These are phyloP conservation scores for Tricholoma sp. DNA, from an alignment of 768 basidiomycete genomes.

Conservation along the genomic window DNA sequence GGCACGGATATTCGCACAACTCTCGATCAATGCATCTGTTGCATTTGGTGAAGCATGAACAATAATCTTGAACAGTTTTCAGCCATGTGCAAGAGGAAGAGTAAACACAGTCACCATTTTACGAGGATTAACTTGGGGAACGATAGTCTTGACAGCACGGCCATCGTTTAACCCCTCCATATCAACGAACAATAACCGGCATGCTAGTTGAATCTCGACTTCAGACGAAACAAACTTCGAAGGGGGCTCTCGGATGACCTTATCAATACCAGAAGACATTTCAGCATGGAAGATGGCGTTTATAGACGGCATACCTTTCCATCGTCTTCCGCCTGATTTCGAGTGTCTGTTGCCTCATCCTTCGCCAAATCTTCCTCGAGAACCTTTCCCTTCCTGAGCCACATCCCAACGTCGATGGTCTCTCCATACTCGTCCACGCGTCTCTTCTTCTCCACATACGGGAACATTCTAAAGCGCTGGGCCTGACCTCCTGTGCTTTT, in stretches of 20 bases:
- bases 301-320: slow-evolving; percentile 50
- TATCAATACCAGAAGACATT: slow-evolving; percentile 34
- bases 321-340: slow-evolving; percentile 71
- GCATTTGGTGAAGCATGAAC: slow-evolving; percentile 71
- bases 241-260: slow-evolving; percentile 77
- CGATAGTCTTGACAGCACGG: slow-evolving; percentile 92
- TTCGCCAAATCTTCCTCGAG: slow-evolving; percentile 87
- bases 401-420: slow-evolving; percentile 91
- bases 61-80: slow-evolving; percentile 57
- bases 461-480: slow-evolving; percentile 95
- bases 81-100: neutral
- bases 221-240: slow-evolving; percentile 83
- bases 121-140: slow-evolving; percentile 93
- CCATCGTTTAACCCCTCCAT: slow-evolving; percentile 97
- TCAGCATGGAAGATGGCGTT: neutral
- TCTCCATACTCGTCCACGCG: slow-evolving; percentile 96
- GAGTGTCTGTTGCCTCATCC: slow-evolving; percentile 73
- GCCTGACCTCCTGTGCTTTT: slow-evolving; percentile 65
- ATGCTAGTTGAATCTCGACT: slow-evolving; percentile 75
- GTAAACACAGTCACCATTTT: slow-evolving; percentile 64
- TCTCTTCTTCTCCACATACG: slow-evolving; percentile 88
- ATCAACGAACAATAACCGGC: slow-evolving; percentile 86
- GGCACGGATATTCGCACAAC: slow-evolving; percentile 75
- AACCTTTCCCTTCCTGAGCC: slow-evolving; percentile 87
- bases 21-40: slow-evolving; percentile 69